Base-by-base conservation (phyloP, 2,329 filamentous ascomycete genomes). In the Anthostomella pinea region DNA sequence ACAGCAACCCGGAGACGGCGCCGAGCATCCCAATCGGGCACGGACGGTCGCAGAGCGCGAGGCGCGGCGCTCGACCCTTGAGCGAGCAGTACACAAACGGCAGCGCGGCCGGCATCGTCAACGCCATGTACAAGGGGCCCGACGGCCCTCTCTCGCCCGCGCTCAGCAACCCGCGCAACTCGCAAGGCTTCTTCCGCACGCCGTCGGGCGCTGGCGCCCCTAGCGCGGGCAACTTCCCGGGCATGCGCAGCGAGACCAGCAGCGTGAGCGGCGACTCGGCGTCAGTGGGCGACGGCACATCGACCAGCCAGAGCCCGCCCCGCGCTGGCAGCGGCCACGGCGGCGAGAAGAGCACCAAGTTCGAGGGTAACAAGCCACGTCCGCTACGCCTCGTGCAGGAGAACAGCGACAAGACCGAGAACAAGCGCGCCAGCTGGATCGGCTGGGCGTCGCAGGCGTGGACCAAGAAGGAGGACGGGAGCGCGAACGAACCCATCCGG, bases 331-430 rank as follows among this genome's bases (percentile, higher is more conserved):
- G 49, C 28, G 44, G 35, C 8, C 39, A 45, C 18, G 66, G 71
- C 43, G 63, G 63, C 41, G 73, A 81, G 54, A 77, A 78, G 60
- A 67, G 69, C 41, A 77, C 72, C 23, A 79, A 74, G 2, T 78
- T 77, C 38, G 77, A 76, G 4, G 79, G 79, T 28, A 83, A 82
- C 55, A 93, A 93, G 64, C 81, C 94, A 40, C 77, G 90, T 22
- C 91, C 91, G 6, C 69, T 98, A 48, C 77, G 91, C 11, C 73
- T 98, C 19, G 89, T 97, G 30, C 86, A 93, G 64, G 87, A 95
- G 66, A 83, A 83, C 48, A 61, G 65, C 15, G 75, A 77, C 33
- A 70, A 72, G 51, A 59, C 60, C 14, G 62, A 68, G 34, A 75
- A 73, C 53, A 83, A 83, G 67, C 68, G 81, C 30, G 68, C 70